Evolutionary conservation across 139 green algal species (phyloP).

Genomic region (Coelastrella sp.): DNA sequence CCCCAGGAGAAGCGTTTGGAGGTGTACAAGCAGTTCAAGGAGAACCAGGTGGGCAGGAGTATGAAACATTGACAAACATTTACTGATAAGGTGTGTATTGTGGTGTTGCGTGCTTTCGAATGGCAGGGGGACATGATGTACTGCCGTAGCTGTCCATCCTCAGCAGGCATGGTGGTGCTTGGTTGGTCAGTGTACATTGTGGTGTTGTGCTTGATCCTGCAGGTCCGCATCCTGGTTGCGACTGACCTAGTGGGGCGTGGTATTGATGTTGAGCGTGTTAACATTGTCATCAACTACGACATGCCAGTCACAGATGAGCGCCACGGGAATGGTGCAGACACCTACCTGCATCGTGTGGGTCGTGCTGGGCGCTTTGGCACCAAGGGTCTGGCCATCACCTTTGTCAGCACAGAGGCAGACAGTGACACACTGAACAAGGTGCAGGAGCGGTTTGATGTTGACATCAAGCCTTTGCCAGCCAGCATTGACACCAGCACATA

Average conservation of each 20-base stretch:
- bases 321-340: slow-evolving; percentile 96
- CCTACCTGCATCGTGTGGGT: slow-evolving; percentile 98
- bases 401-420: slow-evolving; percentile 85
- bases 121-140: neutral
- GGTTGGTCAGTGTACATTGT: neutral
- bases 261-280: slow-evolving; percentile 99
- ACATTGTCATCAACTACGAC: slow-evolving; percentile 99
- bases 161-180: neutral
- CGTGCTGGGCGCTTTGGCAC: slow-evolving; percentile 98
- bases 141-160: neutral
- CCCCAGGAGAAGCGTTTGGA: slow-evolving; percentile 90
- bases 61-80: neutral
- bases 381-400: slow-evolving; percentile 99
- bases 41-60: slow-evolving; percentile 46
- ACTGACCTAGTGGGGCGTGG: slow-evolving; percentile 98
- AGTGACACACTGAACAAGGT: slow-evolving; percentile 45
- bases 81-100: neutral
- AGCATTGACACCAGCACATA: slow-evolving; percentile 84
- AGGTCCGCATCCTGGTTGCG: slow-evolving; percentile 95
- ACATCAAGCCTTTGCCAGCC: slow-evolving; percentile 97
- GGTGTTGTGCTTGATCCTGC: neutral
- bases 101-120: neutral
- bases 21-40: slow-evolving; percentile 97
- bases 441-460: slow-evolving; percentile 97
- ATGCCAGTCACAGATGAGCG: slow-evolving; percentile 96